Percentiles rank a stretch among this genome's conserved stretches.
These are phyloP conservation scores for Neoboletus brunneissimus DNA, from an alignment of 768 basidiomycete species.

Conservation along the genomic window DNA sequence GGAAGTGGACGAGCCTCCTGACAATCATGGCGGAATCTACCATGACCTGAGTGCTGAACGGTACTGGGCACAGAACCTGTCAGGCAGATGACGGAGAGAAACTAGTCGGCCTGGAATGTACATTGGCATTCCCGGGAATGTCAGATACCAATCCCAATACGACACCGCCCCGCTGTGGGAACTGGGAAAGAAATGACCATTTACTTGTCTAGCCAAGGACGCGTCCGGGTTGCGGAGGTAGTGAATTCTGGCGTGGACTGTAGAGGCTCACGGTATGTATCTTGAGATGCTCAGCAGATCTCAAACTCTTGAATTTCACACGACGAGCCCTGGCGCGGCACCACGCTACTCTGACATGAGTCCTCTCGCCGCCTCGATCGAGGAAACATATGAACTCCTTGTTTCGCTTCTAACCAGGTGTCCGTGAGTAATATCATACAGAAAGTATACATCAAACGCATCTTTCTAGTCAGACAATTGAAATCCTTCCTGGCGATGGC, in stretches of 20 bases:
- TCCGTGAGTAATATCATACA: slow-evolving; percentile 23
- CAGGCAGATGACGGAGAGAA: background rate
- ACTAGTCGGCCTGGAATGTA: slow-evolving; percentile 1
- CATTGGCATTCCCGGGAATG: slow-evolving; percentile 15
- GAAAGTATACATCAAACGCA: background rate
- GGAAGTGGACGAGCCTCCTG: slow-evolving; percentile 13
- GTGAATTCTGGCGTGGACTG: background rate
- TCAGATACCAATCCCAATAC: background rate
- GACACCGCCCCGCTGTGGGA: background rate
- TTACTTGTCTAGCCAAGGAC: background rate
- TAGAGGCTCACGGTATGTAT: background rate
- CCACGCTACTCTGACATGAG: background rate
- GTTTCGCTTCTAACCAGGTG: slow-evolving; percentile 20
- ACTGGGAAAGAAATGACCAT: background rate
- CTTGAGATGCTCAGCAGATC: background rate
- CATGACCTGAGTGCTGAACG: background rate
- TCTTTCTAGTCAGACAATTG: slow-evolving; percentile 41
- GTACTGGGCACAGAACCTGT: background rate
- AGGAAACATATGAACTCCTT: slow-evolving; percentile 21
- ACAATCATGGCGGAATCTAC: slow-evolving; percentile 5
- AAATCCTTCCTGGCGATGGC: slow-evolving; percentile 59
- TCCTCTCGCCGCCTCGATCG: background rate
- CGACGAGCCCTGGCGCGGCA: background rate
- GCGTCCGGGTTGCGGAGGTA: background rate
- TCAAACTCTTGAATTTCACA: background rate